Evolutionary conservation across 2,329 filamentous ascomycete genomes (phyloP), one percentile per base, ranked within the genome.

Genomic region (Biscogniauxia sp.): DNA sequence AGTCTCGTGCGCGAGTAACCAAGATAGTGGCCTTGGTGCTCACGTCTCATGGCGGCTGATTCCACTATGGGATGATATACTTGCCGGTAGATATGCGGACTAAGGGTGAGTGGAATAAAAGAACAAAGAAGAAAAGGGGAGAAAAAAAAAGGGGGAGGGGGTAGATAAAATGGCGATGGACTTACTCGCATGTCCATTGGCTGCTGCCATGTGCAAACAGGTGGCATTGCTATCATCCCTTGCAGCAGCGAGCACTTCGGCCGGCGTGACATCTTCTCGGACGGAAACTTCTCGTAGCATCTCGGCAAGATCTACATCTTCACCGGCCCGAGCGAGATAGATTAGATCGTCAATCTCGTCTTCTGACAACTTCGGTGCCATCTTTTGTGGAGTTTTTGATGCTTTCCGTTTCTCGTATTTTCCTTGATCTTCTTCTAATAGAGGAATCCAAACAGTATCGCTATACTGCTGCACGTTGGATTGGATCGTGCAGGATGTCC

Each of bases 311-410:
- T 94, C 90, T 19, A 82, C 78, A 60, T 87, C 80, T 65, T 97
- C 93, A 65, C 92, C 92, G 0, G 85, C 83, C 45, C 94, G 91
- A 2, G 93, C 85, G 68, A 92, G 87, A 79, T 97, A 97, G 67
- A 98, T 85, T 66, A 98, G 84, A 77, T 98, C 94, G 74, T 97
- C 93, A 70, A 96, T 89, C 75, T 93, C 86, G 57, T 97, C 93
- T 73, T 90, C 88, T 55, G 85, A 84, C 54, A 94, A 79, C 62
- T 80, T 79, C 20, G 80, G 81, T 26, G 81, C 78, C 77, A 84
- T 83, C 58, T 62, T 66, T 20, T 49, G 20, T 11, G 56, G 50
- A 57, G 41, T 54, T 11, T 32, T 37, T 23, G 49, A 51, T 32
- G 8, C 28, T 23, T 13, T 51, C 11, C 26, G 23, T 26, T 49